Percentiles rank a stretch among this genome's conserved stretches.
These are phyloP conservation scores for Xylaria sp. DNA, from an alignment of 2,329 filamentous ascomycete genomes.

Conservation along the genomic window DNA sequence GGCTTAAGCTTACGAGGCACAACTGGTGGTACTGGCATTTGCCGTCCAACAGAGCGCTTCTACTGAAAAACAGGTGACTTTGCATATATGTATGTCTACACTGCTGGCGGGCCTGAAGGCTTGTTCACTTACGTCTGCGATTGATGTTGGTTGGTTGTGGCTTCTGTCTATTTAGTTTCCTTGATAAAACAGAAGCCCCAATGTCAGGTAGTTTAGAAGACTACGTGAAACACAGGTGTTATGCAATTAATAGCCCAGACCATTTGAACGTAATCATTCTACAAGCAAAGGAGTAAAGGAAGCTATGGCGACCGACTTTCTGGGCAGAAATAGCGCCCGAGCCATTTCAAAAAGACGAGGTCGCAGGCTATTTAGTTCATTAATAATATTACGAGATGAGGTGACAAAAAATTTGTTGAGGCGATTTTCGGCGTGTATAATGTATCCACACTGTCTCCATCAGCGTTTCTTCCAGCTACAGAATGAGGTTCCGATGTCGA, in stretches of 20 bases:
- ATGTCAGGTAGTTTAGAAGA: constrained; percentile 14
- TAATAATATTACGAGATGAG: constrained; percentile 13
- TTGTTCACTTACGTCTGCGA: constrained; percentile 12
- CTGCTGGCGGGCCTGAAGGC: constrained; percentile 13
- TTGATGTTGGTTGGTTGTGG: constrained; percentile 14
- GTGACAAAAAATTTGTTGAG: constrained; percentile 24
- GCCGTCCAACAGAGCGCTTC: constrained; percentile 39
- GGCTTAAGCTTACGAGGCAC: constrained; percentile 41
- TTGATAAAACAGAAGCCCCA: constrained; percentile 21
- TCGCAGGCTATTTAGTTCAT: not conserved
- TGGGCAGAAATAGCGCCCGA: not conserved
- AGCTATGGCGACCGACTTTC: not conserved
- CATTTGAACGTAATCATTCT: not conserved
- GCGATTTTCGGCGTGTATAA: constrained; percentile 31
- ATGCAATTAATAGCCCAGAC: not conserved
- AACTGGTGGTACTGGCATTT: constrained; percentile 40
- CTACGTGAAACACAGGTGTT: constrained; percentile 13
- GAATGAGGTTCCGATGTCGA: constrained; percentile 31
- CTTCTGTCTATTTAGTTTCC: constrained; percentile 22
- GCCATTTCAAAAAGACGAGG: not conserved
- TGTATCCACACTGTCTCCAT: constrained; percentile 28
- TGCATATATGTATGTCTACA: constrained; percentile 44
- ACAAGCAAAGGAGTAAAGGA: not conserved
- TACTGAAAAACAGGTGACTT: constrained; percentile 44
- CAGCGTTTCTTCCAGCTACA: constrained; percentile 11